A percentile compares a stretch with the other conserved stretches of the same genome.
Conservation (phyloP, 768 basidiomycete genomes). For the Suillus spraguei region DNA sequence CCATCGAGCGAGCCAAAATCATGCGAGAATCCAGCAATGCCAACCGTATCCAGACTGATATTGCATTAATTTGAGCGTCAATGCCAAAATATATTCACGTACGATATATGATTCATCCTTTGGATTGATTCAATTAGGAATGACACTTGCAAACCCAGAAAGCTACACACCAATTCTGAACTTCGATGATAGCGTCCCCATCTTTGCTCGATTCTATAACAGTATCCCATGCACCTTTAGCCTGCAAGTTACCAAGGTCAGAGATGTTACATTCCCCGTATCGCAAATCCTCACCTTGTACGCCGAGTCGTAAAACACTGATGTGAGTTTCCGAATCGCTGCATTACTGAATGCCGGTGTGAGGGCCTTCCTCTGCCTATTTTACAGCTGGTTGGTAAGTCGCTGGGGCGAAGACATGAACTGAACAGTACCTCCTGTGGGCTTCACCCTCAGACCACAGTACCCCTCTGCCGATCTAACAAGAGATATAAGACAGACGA, state of each 20-base stretch:
- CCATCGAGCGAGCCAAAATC: constrained; percentile 45
- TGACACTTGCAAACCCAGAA: neutral
- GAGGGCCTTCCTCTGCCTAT: constrained; percentile 39
- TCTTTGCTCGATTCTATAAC: constrained; percentile 24
- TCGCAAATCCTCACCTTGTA: constrained; percentile 37
- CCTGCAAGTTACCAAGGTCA: constrained; percentile 18
- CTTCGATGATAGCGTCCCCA: constrained; percentile 43
- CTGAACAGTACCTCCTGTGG: constrained; percentile 41
- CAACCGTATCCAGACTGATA: constrained; percentile 44
- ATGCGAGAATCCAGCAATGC: constrained; percentile 49
- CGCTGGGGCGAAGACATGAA: constrained; percentile 21
- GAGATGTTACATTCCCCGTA: neutral
- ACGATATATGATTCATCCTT: constrained; percentile 51
- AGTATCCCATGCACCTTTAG: constrained; percentile 35
- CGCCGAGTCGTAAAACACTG: constrained; percentile 43
- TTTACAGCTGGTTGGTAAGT: constrained; percentile 1
- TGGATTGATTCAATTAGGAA: neutral
- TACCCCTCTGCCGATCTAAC: constrained; percentile 33
- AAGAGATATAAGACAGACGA: neutral
- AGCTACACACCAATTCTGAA: constrained; percentile 45
- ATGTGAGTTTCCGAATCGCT: constrained; percentile 39
- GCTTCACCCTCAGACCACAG: constrained; percentile 39
- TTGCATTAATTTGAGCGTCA: neutral
- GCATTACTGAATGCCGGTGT: constrained; percentile 45
- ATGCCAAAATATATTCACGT: too few relatives aligned